Base-by-base conservation (phyloP, 148 eudicot genomes). In the Rhododendron griersonianum region DNA sequence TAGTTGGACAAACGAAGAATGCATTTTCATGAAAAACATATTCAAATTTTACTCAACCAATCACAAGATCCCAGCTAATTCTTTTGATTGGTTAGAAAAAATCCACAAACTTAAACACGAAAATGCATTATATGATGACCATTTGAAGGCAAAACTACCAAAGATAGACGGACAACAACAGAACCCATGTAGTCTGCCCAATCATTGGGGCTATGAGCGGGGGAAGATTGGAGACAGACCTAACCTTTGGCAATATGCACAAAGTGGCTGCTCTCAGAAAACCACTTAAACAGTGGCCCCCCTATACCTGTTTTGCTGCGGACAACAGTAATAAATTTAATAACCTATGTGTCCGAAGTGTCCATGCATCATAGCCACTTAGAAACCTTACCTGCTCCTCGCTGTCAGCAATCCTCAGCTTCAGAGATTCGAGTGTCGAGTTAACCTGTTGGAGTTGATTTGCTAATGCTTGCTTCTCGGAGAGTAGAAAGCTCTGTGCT, bases 351-450 rank as follows among this genome's bases (percentile, higher is more conserved):
- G 1, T 25, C 35, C 35, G 5, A n/a, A 67, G 35, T 25, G 19
- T 71, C 39, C 37, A 7, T 13, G 76, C 18, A 3, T 11, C 76
- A 71, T 28, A 25, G 63, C 30, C 16, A 81, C 30, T 8, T 3
- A 84, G 28, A 85, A 47, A 51, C 85, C 75, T 81, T 90, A 95
- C 99, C 93, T 93, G 98, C 88, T 93, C 95, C 89, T 95, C 96
- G 84, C 94, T 88, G 47, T 84, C 89, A 9, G 91, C 89, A 51
- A 96, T 91, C 87, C 92, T 93, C 78, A 87, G 81, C 87, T 89
- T 90, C 53, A 92, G 88, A 86, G 94, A 90, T 86, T 90, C 93
- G 1, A 95, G 87, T 3, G 93, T 89, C 30, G 85, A 85, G 83
- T 92, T 89, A 83, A 91, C 91, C 88, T 86, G 92, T 88, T 95